Conservation (phyloP, 1,284 basidiomycete species). For the Neonothopanus nambi region DNA sequence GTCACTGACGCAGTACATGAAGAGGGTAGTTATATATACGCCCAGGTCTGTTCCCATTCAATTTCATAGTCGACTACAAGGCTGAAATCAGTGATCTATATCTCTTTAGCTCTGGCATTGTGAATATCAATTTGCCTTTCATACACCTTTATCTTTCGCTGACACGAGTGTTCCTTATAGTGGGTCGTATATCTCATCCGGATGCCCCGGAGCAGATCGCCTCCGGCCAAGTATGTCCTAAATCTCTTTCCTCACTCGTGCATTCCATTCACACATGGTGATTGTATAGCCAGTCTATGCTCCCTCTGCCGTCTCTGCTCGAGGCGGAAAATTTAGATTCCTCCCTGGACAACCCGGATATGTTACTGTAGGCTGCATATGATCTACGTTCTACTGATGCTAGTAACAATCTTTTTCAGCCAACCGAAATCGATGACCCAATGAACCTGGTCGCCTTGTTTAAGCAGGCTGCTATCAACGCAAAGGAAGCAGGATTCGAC, state of each 20-base stretch:
- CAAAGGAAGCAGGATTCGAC: slow-evolving; percentile 64
- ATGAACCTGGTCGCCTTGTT: slow-evolving; percentile 43
- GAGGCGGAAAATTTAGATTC: slow-evolving; percentile 41
- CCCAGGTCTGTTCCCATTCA: slow-evolving; percentile 25
- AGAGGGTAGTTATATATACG: slow-evolving; percentile 34
- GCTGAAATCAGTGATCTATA: not conserved
- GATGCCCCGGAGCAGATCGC: slow-evolving; percentile 24
- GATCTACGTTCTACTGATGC: not conserved
- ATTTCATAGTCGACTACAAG: not conserved
- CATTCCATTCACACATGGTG: too few species aligned
- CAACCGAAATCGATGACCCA: slow-evolving; percentile 44
- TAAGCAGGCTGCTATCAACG: slow-evolving; percentile 51
- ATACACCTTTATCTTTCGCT: not conserved
- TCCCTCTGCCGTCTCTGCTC: slow-evolving; percentile 38
- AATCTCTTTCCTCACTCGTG: not conserved
- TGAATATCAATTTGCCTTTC: not conserved
- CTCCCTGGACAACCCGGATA: slow-evolving; percentile 37
- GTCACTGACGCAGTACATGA: slow-evolving; percentile 38
- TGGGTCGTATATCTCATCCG: slow-evolving; percentile 21
- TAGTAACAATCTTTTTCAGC: slow-evolving; percentile 25
- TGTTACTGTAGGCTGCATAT: slow-evolving; percentile 30
- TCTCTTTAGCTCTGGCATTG: slow-evolving; percentile 1
- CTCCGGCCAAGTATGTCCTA: slow-evolving; percentile 9
- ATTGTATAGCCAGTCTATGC: slow-evolving; percentile 34
- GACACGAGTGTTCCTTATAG: slow-evolving; percentile 1